Evolutionary conservation across 2,329 filamentous ascomycete genomes (phyloP), one percentile per base, ranked within the genome.

Genomic region (Sclerotinia minor): DNA sequence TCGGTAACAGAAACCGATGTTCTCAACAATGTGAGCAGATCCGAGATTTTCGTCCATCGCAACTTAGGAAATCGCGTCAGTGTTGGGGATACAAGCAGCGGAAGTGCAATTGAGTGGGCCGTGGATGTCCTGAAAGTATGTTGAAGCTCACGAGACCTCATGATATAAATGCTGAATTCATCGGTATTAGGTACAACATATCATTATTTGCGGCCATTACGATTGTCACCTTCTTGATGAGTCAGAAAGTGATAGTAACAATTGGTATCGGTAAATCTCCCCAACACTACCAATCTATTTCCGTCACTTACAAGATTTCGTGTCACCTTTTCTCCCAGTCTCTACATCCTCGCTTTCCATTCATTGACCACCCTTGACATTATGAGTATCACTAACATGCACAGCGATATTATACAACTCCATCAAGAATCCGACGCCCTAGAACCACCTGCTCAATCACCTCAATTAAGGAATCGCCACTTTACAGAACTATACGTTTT

Each of bases 51-150:
- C 77, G 87, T 89, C 54, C 88, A 90, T 79, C 84, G 88, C 72
- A 90, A 91, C 78, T 89, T 91, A 75, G 88, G 88, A 73, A 90
- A 90, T 78, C 81, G 89, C 71, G 77, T 90, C 64, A 83, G 84
- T 71, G 79, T 83, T 50, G 83, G 83, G 73, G 88, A 91, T 75
- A 79, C 89, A 72, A 87, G 81, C 76, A 83, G 84, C 49, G 80
- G 84, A 26, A 82, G 82, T 71, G 88, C 90, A 54, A 84, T 91
- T 74, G 84, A 89, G 72, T 91, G 85, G 76, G 84, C 86, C 64
- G 85, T 91, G 69, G 80, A 82, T 68, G 81, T 87, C 74, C 78
- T 90, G 54, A 83, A 87, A 73, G 87, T 90, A 70, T 68, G 58
- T 53, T 47, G 3, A 32, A 65, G 17, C 21, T 3, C 24, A 9